Base-by-base conservation (phyloP, 1,284 basidiomycete species). In the Ustilago cynodontis region DNA sequence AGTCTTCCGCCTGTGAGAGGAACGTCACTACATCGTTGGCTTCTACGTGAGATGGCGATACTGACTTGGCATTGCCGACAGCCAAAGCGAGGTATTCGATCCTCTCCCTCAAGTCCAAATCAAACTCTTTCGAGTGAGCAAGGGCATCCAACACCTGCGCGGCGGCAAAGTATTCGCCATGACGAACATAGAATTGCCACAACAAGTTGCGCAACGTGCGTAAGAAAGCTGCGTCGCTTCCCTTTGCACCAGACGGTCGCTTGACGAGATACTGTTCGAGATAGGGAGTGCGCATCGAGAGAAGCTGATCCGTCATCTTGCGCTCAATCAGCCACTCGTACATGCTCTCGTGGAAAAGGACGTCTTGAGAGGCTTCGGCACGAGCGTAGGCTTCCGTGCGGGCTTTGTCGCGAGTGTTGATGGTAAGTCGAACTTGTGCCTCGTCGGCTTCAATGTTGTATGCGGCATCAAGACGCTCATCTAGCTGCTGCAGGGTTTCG, bases 301-400 rank as follows among this genome's bases (percentile, higher is more conserved):
- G 89, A 24, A 99, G 88, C 85, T 95, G 92, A 83, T 98, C 94
- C 18, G 93, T 92, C 77, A 94, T 88, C 10, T 91, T 90, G 43
- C 91, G 90, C 29, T 88, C 87, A 52, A 98, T 92, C 59, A 96
- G 88, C 95, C 95, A 98, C 81, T 96, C 94, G 86, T 99, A 99
- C 71, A 99, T 86, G 52, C 92, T 92, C 43, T 92, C 94, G 87
- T 99, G 95, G 88, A 98, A 98, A 86, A 97, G 91, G 80, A 94
- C 92, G 86, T 99, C 96, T 57, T 92, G 90, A 70, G 92, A 92
- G 1, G 90, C 88, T 71, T 98, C 92, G 0, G 94, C 94, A 9
- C 78, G 74, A 10, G 69, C 70, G 22, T 84, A 82, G 3, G 78
- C 79, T 9, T 72, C 76, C n/a, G 56, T 64, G 28, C 81, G 71